A percentile compares a stretch with the other conserved stretches of the same genome.
Conservation (phyloP, 2,329 filamentous ascomycete species). For the Rutstroemia sp. region DNA sequence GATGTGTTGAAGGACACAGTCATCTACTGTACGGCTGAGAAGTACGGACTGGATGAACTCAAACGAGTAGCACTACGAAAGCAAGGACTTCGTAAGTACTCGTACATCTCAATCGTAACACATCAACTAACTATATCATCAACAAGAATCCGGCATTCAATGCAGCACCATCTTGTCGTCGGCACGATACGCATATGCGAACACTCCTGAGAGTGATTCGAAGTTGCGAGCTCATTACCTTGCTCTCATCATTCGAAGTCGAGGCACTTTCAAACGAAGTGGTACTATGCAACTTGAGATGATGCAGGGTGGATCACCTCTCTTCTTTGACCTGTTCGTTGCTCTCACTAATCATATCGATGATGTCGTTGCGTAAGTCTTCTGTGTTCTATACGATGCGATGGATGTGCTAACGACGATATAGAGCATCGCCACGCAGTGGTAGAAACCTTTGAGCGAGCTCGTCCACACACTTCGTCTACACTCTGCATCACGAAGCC, state of each 20-base stretch:
- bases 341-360: constrained; percentile 87
- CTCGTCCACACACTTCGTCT: no score
- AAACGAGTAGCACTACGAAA: constrained; percentile 81
- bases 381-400: background rate
- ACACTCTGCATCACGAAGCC: constrained; percentile 12
- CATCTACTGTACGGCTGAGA: constrained; percentile 83
- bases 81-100: constrained; percentile 69
- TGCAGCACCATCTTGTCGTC: constrained; percentile 81
- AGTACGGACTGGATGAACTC: constrained; percentile 75
- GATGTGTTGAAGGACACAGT: constrained; percentile 81
- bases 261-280: constrained; percentile 84
- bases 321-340: constrained; percentile 93
- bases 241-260: constrained; percentile 81
- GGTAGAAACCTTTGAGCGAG: constrained; percentile 11
- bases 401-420: background rate
- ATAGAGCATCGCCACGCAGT: constrained; percentile 27
- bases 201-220: constrained; percentile 87
- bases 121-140: constrained; percentile 34
- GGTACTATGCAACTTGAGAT: constrained; percentile 96
- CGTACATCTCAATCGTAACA: constrained; percentile 35
- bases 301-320: constrained; percentile 70
- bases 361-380: constrained; percentile 52
- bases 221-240: constrained; percentile 86
- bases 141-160: constrained; percentile 77
- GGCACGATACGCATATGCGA: constrained; percentile 81